Evolutionary conservation across 1,284 basidiomycete genomes (phyloP).

Genomic region (Sanghuangporus baumii): DNA sequence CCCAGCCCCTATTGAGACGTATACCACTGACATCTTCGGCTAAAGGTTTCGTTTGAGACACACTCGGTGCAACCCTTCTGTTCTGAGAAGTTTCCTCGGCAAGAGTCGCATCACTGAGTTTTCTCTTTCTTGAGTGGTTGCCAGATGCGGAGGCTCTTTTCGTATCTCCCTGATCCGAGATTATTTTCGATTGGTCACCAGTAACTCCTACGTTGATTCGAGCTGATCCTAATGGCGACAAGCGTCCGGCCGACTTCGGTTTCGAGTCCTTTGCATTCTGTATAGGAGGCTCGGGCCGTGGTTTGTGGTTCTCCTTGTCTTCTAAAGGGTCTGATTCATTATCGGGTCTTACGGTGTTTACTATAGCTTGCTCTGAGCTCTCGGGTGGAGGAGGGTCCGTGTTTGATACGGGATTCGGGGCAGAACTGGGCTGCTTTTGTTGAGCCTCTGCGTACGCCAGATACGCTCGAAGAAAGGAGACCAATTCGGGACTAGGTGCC

Average conservation of each 20-base stretch:
- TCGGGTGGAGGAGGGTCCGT: not conserved
- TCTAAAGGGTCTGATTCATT: not conserved
- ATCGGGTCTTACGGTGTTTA: not conserved
- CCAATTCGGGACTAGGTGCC: constrained; percentile 8
- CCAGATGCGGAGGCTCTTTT: not conserved
- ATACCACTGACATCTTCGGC: constrained; percentile 1
- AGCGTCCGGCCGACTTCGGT: not conserved
- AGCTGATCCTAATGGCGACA: constrained; percentile 5
- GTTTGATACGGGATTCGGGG: not conserved
- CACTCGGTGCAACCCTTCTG: not conserved
- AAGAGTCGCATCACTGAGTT: constrained; percentile 1
- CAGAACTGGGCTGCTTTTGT: not conserved
- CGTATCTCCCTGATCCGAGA: not conserved
- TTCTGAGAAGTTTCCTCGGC: not conserved
- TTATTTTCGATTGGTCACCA: not conserved
- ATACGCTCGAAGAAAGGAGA: constrained; percentile 11
- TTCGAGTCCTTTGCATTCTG: not conserved
- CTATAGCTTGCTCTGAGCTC: not conserved
- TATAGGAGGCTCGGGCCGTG: not conserved
- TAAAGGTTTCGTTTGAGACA: not conserved
- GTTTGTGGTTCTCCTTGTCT: constrained; percentile 15
- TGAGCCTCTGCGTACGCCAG: constrained; percentile 9
- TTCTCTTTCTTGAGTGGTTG: constrained; percentile 7
- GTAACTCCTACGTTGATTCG: constrained; percentile 8
- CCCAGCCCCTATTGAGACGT: constrained; percentile 14